Evolutionary conservation across 192 early-diverging fungal genomes (phyloP), one percentile per base, ranked within the genome.

Genomic region (Rhizoclosmatium globosum): DNA sequence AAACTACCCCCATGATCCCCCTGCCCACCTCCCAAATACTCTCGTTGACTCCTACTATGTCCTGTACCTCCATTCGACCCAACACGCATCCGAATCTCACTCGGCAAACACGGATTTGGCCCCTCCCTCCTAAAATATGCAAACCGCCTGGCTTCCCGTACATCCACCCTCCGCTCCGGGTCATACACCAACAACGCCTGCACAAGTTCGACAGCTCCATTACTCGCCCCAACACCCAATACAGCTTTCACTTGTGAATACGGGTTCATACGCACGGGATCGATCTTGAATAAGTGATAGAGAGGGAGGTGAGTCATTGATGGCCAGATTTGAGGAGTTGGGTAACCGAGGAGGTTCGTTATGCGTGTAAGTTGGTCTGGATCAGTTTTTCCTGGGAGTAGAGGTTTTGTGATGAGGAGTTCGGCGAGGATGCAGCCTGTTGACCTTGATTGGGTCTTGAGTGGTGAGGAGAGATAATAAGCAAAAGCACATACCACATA

Each of bases 341-440:
- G 97, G n/a, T 90, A 89, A 4, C 98, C 98, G 11, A 99, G 87
- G 19, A 97, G 87, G 61, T 93, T 91, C 79, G 94, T 90, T 11
- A 98, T 98, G 75, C 93, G 92, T 66, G 84, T 85, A 19, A 98
- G 79, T 76, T 99, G 98, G 73, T 94, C 89, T 70, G 89, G 88
- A 78, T 99, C 95, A 70, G 92, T 92, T 73, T 93, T 94, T n/a
- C 96, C 96, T 0, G 94, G 94, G 53, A 97, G 83, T 13, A 96
- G 85, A 1, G 96, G 95, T 3, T 74, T 73, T 67, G 91, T 81
- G 0, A 87, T 87, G 58, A 99, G 82, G 82, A 99, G 89, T 77
- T 99, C 97, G 41, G 91, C 95, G 87, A 97, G 95, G 21, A 99
- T 97, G 83, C 96, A 99, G 3, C 96, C 97, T 1, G 94, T 88